A percentile compares a stretch with the other conserved stretches of the same genome.
phyloP scores from a whole-genome alignment of 306 rosid genomes.

The Hippophae tibetana region DNA sequence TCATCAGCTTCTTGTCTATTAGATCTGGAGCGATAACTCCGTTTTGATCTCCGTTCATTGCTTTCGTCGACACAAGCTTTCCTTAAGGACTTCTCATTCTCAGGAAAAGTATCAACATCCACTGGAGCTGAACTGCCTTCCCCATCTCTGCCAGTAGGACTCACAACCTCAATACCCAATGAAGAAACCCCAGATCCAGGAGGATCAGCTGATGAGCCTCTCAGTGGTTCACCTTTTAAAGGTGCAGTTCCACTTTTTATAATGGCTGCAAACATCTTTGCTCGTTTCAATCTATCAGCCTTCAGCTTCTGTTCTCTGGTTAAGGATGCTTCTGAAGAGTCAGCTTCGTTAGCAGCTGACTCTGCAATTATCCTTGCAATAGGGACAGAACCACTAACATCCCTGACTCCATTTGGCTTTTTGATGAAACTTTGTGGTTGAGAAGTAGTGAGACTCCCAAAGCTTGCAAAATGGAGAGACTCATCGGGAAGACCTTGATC shows the following conservation, averaged over 20 bases:
- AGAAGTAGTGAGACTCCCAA: slow-evolving; percentile 40
- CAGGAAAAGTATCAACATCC: slow-evolving; percentile 35
- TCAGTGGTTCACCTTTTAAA: slow-evolving; percentile 32
- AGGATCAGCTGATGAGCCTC: slow-evolving; percentile 51
- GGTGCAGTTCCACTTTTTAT: slow-evolving; percentile 50
- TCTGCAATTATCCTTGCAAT: slow-evolving; percentile 54
- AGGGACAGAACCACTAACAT: slow-evolving; percentile 32
- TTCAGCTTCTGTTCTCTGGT: slow-evolving; percentile 66
- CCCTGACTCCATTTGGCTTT: slow-evolving; percentile 17
- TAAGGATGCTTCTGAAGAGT: slow-evolving; percentile 73
- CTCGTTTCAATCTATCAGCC: slow-evolving; percentile 86
- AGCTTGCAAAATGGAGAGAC: slow-evolving; percentile 34
- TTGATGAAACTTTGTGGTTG: slow-evolving; percentile 23
- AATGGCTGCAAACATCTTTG: slow-evolving; percentile 82
- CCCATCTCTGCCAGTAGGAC: slow-evolving; percentile 44
- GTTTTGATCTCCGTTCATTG: slow-evolving; percentile 43
- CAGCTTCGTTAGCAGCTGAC: slow-evolving; percentile 61
- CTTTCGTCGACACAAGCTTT: slow-evolving; percentile 23
- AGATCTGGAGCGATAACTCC: slow-evolving; percentile 51
- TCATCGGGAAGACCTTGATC: slow-evolving; percentile 41
- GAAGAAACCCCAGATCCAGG: slow-evolving; percentile 46
- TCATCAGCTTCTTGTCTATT: slow-evolving; percentile 31
- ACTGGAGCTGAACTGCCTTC: slow-evolving; percentile 62
- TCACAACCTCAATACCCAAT: slow-evolving; percentile 30
- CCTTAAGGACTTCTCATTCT: slow-evolving; percentile 28